phyloP scores from a whole-genome alignment of 129 eudicot species.

The Scalesia atractyloides region DNA sequence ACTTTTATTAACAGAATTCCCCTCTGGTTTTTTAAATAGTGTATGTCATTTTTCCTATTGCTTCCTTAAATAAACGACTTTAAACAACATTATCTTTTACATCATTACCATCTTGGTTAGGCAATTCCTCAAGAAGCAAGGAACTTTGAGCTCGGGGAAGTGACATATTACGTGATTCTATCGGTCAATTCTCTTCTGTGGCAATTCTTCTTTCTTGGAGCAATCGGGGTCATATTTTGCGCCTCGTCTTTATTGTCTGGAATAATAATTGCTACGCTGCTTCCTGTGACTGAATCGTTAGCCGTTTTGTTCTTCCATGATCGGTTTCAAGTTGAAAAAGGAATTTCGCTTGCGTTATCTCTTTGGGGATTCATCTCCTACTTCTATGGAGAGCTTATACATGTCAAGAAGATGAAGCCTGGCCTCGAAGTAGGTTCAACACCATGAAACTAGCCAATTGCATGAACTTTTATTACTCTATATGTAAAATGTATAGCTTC shows the following conservation, averaged over 20 bases:
- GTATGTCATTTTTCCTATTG: neutral
- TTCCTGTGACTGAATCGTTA: conserved; percentile 46
- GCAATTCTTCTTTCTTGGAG: conserved; percentile 59
- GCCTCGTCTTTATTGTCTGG: conserved; percentile 55
- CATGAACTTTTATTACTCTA: neutral
- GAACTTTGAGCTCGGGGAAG: conserved; percentile 45
- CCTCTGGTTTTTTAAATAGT: too few relatives aligned
- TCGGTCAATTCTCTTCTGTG: conserved; percentile 36
- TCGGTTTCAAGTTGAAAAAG: conserved; percentile 48
- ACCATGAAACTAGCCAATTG: conserved; percentile 11
- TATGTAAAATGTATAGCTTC: neutral
- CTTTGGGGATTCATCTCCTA: conserved; percentile 61
- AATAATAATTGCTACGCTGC: conserved; percentile 43
- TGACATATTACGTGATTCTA: conserved; percentile 35
- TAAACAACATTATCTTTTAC: neutral
- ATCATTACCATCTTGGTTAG: conserved; percentile 20
- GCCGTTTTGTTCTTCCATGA: conserved; percentile 56
- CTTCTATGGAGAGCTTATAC: conserved; percentile 45
- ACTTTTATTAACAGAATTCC: neutral
- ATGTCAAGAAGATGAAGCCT: conserved; percentile 19
- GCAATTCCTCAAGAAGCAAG: conserved; percentile 46
- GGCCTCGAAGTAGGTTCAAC: conserved; percentile 18
- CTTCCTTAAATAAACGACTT: neutral
- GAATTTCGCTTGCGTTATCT: conserved; percentile 42
- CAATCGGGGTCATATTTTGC: conserved; percentile 46